Evolutionary conservation across 2,329 filamentous ascomycete genomes (phyloP).

Genomic region (Penicillium nordicum): DNA sequence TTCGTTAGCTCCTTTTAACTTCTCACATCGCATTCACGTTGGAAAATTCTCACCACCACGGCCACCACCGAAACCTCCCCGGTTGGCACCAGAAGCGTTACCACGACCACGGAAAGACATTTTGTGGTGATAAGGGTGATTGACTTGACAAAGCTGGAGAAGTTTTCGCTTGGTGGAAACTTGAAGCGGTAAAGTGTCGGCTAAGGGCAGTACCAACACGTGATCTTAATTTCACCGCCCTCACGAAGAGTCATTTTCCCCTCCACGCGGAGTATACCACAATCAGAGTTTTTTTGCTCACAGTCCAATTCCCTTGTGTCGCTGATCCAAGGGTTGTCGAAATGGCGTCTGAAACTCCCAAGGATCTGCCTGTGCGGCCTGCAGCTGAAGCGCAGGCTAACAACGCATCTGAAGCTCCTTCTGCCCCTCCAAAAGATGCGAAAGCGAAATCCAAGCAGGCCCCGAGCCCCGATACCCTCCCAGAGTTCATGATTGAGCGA

Average conservation of each 20-base stretch:
- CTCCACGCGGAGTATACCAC: slow-evolving; percentile 12
- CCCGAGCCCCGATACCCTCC: slow-evolving; percentile 45
- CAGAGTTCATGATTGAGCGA: slow-evolving; percentile 77
- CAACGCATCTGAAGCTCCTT: slow-evolving; percentile 20
- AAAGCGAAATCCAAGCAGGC: slow-evolving; percentile 23
- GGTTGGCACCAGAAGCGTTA: slow-evolving; percentile 52
- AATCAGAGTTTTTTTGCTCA: slow-evolving; percentile 14
- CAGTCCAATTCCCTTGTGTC: slow-evolving; percentile 22
- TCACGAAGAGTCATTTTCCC: slow-evolving; percentile 24
- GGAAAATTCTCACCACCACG: slow-evolving; percentile 40
- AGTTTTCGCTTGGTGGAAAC: slow-evolving; percentile 45
- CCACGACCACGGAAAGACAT: slow-evolving; percentile 64
- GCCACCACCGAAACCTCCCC: slow-evolving; percentile 43
- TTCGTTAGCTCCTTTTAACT: slow-evolving; percentile 30
- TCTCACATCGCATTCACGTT: slow-evolving; percentile 1
- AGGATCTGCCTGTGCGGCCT: slow-evolving; percentile 38
- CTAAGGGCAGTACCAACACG: slow-evolving; percentile 33
- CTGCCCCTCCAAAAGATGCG: slow-evolving; percentile 35
- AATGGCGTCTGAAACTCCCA: slow-evolving; percentile 36
- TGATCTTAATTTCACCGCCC: slow-evolving; percentile 36
- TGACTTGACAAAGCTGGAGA: slow-evolving; percentile 30
- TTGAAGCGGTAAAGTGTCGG: slow-evolving; percentile 44
- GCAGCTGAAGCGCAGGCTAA: slow-evolving; percentile 28
- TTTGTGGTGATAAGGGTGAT: slow-evolving; percentile 32
- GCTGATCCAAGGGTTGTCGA: slow-evolving; percentile 13